Evolutionary conservation across 108 stramenopile genomes (phyloP), one percentile per base, ranked within the genome.

Genomic region (Cylindrotheca closterium): DNA sequence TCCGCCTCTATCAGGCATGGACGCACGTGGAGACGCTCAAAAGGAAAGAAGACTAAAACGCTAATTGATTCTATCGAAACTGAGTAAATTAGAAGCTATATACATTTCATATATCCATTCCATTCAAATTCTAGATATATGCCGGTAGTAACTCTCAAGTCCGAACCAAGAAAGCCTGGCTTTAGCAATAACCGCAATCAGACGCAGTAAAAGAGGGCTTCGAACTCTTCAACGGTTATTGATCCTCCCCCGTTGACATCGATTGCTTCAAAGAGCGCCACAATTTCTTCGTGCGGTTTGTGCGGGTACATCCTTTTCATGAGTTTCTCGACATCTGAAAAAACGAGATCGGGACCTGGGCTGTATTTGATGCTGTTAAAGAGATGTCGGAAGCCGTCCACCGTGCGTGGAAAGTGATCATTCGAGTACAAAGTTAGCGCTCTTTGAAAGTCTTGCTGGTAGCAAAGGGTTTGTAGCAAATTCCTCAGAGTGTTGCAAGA

Each of bases 401-500:
- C 75, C 17, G 37, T 65, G 45, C 21, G 3, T 10, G 88, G 88
- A 61, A 89, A 93, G 30, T 79, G 68, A 58, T 81, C 79, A 10
- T 81, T 73, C 19, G 79, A 71, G 37, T 69, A 66, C 24, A 72
- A 58, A 0, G 86, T 88, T 0, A 94, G 29, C 7, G 93, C 93
- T 69, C 91, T 94, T 63, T 89, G 80, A 26, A 94, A 89, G 45
- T 94, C 88, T 5, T 89, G 76, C 27, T 89, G 77, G 49, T 79
- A 72, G 51, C 70, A 76, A 59, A 91, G 75, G 29, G 91, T 89
- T 17, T 64, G 57, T n/a, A 94, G 60, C 1, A 79, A 71, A 32
- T 87, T 85, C 37, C 84, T 80, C 30, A 89, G 55, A 22, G 49
- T 55, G 5, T 84, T 75, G 2, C 54, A 65, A n/a, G 68, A 66